Percentiles rank a stretch among this genome's conserved stretches.
Conservation (phyloP, 129 eudicot species). For the Smallanthus sonchifolius region DNA sequence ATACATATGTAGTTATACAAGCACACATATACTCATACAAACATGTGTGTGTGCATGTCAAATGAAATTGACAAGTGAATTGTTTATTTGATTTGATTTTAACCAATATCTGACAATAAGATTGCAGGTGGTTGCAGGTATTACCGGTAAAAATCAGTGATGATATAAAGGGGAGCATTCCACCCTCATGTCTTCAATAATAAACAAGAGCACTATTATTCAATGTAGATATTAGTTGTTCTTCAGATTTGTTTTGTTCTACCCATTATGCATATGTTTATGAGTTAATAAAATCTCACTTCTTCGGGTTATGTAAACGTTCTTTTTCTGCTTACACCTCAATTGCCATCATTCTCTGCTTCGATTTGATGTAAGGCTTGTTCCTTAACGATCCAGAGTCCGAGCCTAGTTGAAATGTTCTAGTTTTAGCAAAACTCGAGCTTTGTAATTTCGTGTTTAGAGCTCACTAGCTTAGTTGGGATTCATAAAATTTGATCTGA, state of each 20-base stretch:
- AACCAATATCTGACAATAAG: slow-evolving; percentile 1
- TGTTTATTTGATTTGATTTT: background rate
- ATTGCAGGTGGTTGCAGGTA: slow-evolving; percentile 60
- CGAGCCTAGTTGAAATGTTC: background rate
- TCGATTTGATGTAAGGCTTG: background rate
- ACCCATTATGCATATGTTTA: background rate
- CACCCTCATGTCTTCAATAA: slow-evolving; percentile 13
- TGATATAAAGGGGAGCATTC: slow-evolving; percentile 13
- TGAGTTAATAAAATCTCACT: slow-evolving; percentile 13
- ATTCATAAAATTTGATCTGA: too few species aligned
- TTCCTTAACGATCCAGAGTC: background rate
- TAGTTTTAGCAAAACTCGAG: background rate
- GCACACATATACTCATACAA: background rate
- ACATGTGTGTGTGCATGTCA: background rate
- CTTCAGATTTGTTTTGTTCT: slow-evolving; percentile 9
- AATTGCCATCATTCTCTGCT: background rate
- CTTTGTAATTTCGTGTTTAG: too few species aligned
- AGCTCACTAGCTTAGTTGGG: too few species aligned
- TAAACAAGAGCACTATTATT: slow-evolving; percentile 8
- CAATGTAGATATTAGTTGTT: slow-evolving; percentile 24
- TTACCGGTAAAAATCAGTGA: slow-evolving; percentile 54
- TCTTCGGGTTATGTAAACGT: background rate
- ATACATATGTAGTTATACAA: background rate
- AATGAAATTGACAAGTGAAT: background rate
- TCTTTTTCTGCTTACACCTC: background rate